Percentiles rank a stretch among this genome's conserved stretches.
Conservation (phyloP, 169 alveolate genomes). For the Eimeria praecox region DNA sequence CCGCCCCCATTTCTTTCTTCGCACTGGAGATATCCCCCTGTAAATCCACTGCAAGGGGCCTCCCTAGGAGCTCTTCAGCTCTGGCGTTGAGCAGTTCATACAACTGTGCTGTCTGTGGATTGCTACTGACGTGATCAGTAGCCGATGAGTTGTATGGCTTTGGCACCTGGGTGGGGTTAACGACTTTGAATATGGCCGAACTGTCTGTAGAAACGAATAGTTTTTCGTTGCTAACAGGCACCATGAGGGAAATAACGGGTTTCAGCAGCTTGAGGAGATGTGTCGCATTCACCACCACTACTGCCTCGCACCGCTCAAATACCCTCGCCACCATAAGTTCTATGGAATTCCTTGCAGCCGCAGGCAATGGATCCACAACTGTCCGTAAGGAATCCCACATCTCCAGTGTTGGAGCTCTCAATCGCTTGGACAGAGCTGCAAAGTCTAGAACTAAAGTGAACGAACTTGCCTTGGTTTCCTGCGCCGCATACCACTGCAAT, state of each 20-base stretch:
- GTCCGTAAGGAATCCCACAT: not conserved
- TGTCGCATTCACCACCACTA: slow-evolving; percentile 52
- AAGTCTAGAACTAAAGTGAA: slow-evolving; percentile 48
- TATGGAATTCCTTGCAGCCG: not conserved
- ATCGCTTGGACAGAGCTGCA: not conserved
- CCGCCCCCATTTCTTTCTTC: not conserved
- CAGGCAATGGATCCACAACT: not conserved
- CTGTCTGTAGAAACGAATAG: slow-evolving; percentile 34
- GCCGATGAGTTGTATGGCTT: slow-evolving; percentile 36
- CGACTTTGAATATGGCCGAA: slow-evolving; percentile 8
- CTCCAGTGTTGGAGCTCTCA: not conserved
- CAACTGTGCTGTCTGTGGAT: not conserved
- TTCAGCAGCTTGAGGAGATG: not conserved
- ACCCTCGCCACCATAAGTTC: slow-evolving; percentile 35
- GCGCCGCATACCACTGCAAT: not conserved
- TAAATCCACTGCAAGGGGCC: not conserved
- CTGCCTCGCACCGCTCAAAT: slow-evolving; percentile 39
- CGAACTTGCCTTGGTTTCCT: not conserved
- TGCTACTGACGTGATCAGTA: not conserved
- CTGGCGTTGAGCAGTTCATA: slow-evolving; percentile 4
- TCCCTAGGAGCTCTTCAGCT: slow-evolving; percentile 36
- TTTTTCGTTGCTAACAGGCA: slow-evolving; percentile 43
- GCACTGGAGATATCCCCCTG: not conserved
- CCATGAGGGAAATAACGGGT: slow-evolving; percentile 11
- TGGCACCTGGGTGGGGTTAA: slow-evolving; percentile 22